Evolutionary conservation across 2,329 filamentous ascomycete species (phyloP).

Genomic region (Fusarium incarnatum): DNA sequence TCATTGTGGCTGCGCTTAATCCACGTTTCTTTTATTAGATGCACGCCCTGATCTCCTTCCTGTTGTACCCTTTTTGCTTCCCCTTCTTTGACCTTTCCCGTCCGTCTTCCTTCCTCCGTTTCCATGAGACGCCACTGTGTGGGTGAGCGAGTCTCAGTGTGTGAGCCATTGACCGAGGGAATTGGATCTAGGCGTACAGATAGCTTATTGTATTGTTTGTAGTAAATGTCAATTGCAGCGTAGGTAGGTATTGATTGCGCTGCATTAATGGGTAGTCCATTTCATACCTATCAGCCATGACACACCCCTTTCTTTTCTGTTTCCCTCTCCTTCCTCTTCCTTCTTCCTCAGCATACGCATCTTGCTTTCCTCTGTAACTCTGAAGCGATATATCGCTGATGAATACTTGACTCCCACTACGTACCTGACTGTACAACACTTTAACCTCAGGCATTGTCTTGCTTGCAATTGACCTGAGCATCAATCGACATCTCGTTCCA

Average conservation of each 20-base stretch:
- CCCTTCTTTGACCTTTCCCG: constrained; percentile 18
- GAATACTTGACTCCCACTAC: constrained; percentile 18
- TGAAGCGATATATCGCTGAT: constrained; percentile 17
- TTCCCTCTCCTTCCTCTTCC: constrained; percentile 5
- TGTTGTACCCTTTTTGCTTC: constrained; percentile 7
- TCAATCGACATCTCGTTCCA: constrained; percentile 48
- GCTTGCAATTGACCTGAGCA: constrained; percentile 31
- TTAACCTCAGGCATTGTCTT: constrained; percentile 1
- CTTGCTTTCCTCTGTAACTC: constrained; percentile 7
- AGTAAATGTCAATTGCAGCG: no score
- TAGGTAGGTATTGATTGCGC: background rate
- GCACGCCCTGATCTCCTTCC: constrained; percentile 2
- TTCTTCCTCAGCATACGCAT: background rate
- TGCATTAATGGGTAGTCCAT: constrained; percentile 13
- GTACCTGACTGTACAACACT: constrained; percentile 1
- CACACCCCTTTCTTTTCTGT: constrained; percentile 20
- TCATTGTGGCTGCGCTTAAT: constrained; percentile 26
- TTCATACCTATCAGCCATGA: constrained; percentile 32
- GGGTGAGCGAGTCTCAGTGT: constrained; percentile 3
- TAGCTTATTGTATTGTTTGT: background rate
- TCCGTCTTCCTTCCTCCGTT: constrained; percentile 20
- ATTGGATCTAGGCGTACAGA: constrained; percentile 5
- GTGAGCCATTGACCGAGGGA: constrained; percentile 15
- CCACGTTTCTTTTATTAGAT: constrained; percentile 28
- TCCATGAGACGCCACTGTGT: constrained; percentile 29